Evolutionary conservation across 345 rosid species (phyloP).

Genomic region (Rhodamnia rubescens): DNA sequence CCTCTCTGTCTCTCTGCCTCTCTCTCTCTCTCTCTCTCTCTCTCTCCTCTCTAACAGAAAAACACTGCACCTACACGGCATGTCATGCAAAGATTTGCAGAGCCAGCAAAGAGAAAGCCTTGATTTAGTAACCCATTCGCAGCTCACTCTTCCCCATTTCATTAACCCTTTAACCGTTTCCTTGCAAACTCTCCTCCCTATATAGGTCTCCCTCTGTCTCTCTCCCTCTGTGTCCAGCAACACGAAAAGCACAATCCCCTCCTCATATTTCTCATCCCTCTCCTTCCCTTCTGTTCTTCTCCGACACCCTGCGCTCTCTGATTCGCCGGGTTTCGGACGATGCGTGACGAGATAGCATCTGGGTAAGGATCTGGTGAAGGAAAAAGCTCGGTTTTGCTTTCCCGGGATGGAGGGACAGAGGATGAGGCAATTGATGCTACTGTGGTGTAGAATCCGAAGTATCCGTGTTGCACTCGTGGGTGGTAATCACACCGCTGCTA

Average conservation of each 20-base stretch:
- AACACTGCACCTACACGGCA: conserved; percentile 14
- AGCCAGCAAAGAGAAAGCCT: background rate
- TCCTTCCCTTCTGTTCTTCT: background rate
- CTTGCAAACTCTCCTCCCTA: background rate
- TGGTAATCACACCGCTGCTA: conserved; percentile 57
- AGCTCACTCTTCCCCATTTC: background rate
- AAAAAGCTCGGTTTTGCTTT: background rate
- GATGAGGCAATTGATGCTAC: conserved; percentile 24
- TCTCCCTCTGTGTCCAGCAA: background rate
- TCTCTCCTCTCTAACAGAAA: background rate
- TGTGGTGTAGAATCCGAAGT: conserved; percentile 25
- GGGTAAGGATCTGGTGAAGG: background rate
- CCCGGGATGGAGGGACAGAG: conserved; percentile 29
- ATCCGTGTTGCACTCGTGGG: conserved; percentile 43
- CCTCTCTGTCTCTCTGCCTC: background rate
- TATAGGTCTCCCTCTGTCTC: too few relatives aligned
- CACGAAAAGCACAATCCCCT: background rate
- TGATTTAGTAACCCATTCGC: background rate
- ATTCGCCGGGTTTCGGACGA: background rate
- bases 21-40: background rate
- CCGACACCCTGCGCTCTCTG: background rate
- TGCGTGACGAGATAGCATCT: background rate
- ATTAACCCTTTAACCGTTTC: background rate
- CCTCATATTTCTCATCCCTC: background rate
- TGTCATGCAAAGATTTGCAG: background rate